Base-by-base conservation (phyloP, 345 rosid species). In the Dipteronia sinensis region DNA sequence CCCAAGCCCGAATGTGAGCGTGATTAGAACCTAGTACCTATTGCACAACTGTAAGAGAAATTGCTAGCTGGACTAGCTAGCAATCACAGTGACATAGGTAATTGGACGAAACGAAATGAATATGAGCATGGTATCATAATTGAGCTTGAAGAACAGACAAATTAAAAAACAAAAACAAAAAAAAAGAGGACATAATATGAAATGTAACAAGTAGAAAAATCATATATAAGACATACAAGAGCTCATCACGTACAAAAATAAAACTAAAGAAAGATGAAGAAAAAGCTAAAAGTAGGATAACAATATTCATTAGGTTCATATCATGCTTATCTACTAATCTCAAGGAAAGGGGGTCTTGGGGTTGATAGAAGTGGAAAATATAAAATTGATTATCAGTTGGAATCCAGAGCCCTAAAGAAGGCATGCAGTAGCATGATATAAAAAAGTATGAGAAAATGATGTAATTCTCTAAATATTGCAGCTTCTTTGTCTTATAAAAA, bases 401-500 rank as follows among this genome's bases (percentile, higher is more conserved):
- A 49, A 56, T 17, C 58, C 77, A 49, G 61, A 34, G 23, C 44
- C 34, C 23, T 31, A 58, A 15, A 61, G 44, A 29, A 70, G 29
- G 59, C 55, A 17, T 75, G 53, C 34, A 31, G 34, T 34, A 53
- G 20, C 6, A 15, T 13, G 29, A 42, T 29, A 51, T 25, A 51
- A 42, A 62, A 23, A 49, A 13, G 29, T 16, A 29, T 46, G 46
- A 62, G 63, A 66, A 38, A 46, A 20, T 13, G 4, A 10, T 11
- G n/a, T 23, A 58, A 31, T 42, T 47, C 63, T 55, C 63, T 55
- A 13, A 20, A 53, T 15, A 34, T 38, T 40, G 7, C 12, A 19
- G 7, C 76, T 58, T 59, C 31, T 49, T 68, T 66, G 59, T 72
- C n/a, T 66, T 7, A 20, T 13, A 46, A 23, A 66, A 72, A 67